These are phyloP conservation scores for Cercospora zeae-maydis DNA, from an alignment of 2,329 filamentous ascomycete genomes.

Conservation along the genomic window DNA sequence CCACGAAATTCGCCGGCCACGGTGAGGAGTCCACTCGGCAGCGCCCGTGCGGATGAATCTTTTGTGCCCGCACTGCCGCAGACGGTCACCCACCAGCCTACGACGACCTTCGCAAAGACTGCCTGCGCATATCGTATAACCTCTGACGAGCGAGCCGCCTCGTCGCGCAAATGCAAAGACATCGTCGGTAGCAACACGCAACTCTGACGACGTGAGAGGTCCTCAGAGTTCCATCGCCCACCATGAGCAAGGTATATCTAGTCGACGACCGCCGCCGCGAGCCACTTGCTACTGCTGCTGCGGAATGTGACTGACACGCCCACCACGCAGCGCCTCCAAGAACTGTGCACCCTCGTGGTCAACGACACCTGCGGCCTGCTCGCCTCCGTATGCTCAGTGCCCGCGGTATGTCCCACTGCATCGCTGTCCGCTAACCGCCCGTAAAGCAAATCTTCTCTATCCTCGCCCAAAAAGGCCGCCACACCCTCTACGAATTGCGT, in stretches of 20 bases:
- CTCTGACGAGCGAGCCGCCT: not conserved
- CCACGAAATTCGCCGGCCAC: not conserved
- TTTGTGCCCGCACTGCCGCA: conserved; percentile 5
- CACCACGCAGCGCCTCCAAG: conserved; percentile 65
- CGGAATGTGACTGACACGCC: conserved; percentile 22
- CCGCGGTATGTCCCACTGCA: not conserved
- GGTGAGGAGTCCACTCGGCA: not conserved
- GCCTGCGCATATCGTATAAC: not conserved
- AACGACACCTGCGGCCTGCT: conserved; percentile 88
- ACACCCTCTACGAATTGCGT: conserved; percentile 65
- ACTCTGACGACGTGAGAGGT: conserved; percentile 39
- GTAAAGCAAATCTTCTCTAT: conserved; percentile 75
- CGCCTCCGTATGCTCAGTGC: conserved; percentile 67
- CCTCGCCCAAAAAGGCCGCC: conserved; percentile 74
- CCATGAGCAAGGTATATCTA: conserved; percentile 17
- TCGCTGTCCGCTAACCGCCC: conserved; percentile 11
- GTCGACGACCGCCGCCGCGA: conserved; percentile 1
- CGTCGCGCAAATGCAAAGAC: conserved; percentile 32
- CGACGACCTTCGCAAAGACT: not conserved
- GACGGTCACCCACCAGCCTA: conserved; percentile 1
- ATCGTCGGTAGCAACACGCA: conserved; percentile 30
- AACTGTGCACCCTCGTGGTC: conserved; percentile 87
- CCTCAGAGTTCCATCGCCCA: conserved; percentile 30
- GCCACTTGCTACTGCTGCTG: not conserved
- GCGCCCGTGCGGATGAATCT: conserved; percentile 1